A percentile compares a stretch with the other conserved stretches of the same genome.
phyloP scores from a whole-genome alignment of 2,329 filamentous ascomycete species.

The Xylariaceae sp. region DNA sequence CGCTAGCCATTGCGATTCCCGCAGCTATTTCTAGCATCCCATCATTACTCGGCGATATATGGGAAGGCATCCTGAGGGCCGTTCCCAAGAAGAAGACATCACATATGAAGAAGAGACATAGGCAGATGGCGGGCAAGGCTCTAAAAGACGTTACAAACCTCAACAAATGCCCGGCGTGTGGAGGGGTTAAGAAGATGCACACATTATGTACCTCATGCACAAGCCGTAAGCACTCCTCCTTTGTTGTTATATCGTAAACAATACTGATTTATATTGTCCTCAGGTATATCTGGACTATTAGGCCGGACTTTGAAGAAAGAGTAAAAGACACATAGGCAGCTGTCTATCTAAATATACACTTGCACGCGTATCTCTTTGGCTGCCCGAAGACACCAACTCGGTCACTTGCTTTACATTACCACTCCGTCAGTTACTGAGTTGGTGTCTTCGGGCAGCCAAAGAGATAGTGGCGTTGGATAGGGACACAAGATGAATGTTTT shows the following conservation, averaged over 20 bases:
- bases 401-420: no score
- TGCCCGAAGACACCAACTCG: no score
- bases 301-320: conserved; percentile 23
- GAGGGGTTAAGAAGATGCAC: conserved; percentile 82
- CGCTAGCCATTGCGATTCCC: conserved; percentile 56
- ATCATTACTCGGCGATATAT: conserved; percentile 72
- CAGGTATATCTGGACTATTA: conserved; percentile 27
- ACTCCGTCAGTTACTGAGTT: no score
- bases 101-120: conserved; percentile 87
- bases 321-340: conserved; percentile 4
- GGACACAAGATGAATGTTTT: conserved; percentile 8
- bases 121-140: conserved; percentile 93
- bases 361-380: conserved; percentile 21
- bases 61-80: conserved; percentile 86
- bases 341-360: conserved; percentile 4
- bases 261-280: background rate
- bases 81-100: conserved; percentile 99
- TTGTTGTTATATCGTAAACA: background rate
- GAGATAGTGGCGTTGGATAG: no score
- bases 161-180: conserved; percentile 87
- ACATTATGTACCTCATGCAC: conserved; percentile 84
- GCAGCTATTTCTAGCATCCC: conserved; percentile 60
- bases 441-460: no score
- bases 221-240: conserved; percentile 54
- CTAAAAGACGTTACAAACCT: conserved; percentile 84